Base-by-base conservation (phyloP, 2,329 filamentous ascomycete species). In the Dactylellina haptotyla region DNA sequence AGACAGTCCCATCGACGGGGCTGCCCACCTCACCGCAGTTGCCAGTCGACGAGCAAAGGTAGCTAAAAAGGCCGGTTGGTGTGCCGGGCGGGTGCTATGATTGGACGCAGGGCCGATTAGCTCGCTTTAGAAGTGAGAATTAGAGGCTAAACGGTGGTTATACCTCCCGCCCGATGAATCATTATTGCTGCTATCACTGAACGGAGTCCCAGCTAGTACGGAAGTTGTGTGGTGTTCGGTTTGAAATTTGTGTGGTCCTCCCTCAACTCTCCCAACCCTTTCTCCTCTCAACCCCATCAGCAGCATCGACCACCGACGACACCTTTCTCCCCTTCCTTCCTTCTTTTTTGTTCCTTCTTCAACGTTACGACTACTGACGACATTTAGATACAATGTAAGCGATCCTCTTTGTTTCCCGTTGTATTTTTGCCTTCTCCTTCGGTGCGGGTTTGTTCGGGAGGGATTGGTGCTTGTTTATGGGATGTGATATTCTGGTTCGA, bases 311-410 rank as follows among this genome's bases (percentile, higher is more conserved):
- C 20, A 57, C 61, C 61, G 50, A 56, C 61, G 61, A 65, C 61
- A 56, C 50, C 61, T 34, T 56, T 41, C 41, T 28, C 45, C 37
- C 8, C 50, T 43, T 54, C 48, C 61, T 54, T 43, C 25, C 23
- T 32, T 45, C 8, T 4, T 10, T 30, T 41, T 34, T 41, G 30
- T 28, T 34, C 26, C 32, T 37, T 50, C 41, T 34, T 67, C 53
- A 25, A 67, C 51, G 45, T 67, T 53, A 67, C 63, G 63, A 67
- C 41, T 51, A 58, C 63, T 67, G 59, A 67, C 63, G 63, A 67
- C 25, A 41, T 45, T 51, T 58, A 67, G 63, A 67, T 12, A 67
- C 32, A 67, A 67, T 67, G 63, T 67, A 67, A 67, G 63, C 63
- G 43, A 6, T 10, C 30, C 20, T 54, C 5, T 16, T 20, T 8